Evolutionary conservation across 192 early-diverging fungal species (phyloP), one percentile per base, ranked within the genome.

Genomic region (Coemansia sp.): DNA sequence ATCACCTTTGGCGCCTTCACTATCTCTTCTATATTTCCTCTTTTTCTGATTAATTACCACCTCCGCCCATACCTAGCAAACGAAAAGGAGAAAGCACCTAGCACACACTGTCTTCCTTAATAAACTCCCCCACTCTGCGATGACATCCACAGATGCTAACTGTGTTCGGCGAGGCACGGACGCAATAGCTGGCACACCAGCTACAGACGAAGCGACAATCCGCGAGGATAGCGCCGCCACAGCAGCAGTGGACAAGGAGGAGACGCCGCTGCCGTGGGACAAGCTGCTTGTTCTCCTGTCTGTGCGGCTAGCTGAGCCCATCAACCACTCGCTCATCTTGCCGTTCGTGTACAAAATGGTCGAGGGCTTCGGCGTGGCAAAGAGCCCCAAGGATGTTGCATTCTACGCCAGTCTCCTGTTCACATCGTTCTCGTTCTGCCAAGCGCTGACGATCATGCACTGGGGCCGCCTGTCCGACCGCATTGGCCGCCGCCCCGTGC

Each of bases 311-410:
- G 76, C 83, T n/a, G 92, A 93, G 69, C 92, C 92, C 13, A 74
- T 93, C 64, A 89, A 88, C 56, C 87, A 89, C 33, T 86, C 89
- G 15, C 83, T 93, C 45, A 72, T 92, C 64, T 88, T 94, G 59
- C 95, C 93, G 8, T 96, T 96, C 71, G 86, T 93, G 3, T 94
- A 93, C 64, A 92, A 94, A 72, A 87, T 88, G 86, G 82, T 90
- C 7, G 82, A 80, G 6, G 91, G 90, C 61, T 94, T 93, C 61
- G 72, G 86, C 58, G 72, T 91, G 1, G 85, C 86, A 16, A 85
- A 86, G 21, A 82, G 86, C 60, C 88, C 92, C 58, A 88, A 92
- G 35, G 87, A 91, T 29, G 86, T 95, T 59, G 94, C 92, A 8
- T 90, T 86, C 70, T 97, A 93, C 72, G 75, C 83, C 4, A 77